Conservation (phyloP, 2,329 filamentous ascomycete species). For the Tolypocladium ovalisporum region DNA sequence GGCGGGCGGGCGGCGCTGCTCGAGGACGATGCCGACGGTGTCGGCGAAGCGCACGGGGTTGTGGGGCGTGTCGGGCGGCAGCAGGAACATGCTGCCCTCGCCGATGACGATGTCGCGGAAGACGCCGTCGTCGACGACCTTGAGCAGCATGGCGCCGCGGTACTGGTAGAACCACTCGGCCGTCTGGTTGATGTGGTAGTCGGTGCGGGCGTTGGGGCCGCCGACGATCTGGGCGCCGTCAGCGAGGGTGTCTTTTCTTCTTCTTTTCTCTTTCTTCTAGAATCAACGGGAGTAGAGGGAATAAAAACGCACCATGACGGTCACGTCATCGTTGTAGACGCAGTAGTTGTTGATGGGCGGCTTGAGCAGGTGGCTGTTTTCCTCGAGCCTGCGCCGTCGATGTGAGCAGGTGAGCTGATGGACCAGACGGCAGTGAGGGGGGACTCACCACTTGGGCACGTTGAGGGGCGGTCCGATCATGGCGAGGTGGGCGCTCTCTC, state of each 20-base stretch:
- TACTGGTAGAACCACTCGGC: constrained; percentile 98
- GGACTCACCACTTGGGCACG: constrained; percentile 45
- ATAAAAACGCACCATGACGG: constrained; percentile 55
- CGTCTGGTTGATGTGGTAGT: constrained; percentile 97
- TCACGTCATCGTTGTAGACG: constrained; percentile 77
- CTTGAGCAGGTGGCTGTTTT: constrained; percentile 85
- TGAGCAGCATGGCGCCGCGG: constrained; percentile 85
- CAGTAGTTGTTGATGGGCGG: constrained; percentile 97
- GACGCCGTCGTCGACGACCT: constrained; percentile 62
- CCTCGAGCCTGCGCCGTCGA: constrained; percentile 56
- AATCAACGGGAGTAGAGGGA: no score
- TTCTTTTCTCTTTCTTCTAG: no score
- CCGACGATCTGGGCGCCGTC: constrained; percentile 60
- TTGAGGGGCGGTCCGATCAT: constrained; percentile 44
- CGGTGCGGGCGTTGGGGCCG: constrained; percentile 88
- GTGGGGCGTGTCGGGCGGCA: constrained; percentile 91
- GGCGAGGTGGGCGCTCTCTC: not conserved
- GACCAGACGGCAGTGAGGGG: no score
- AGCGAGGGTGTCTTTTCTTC: not conserved
- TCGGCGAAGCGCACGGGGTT: constrained; percentile 89
- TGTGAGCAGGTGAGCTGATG: not conserved
- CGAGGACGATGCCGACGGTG: constrained; percentile 88
- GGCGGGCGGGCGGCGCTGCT: constrained; percentile 64
- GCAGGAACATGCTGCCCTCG: constrained; percentile 87
- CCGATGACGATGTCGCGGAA: constrained; percentile 83